Evolutionary conservation across 2,329 filamentous ascomycete genomes (phyloP).

Genomic region (Aspergillus transmontanensis): DNA sequence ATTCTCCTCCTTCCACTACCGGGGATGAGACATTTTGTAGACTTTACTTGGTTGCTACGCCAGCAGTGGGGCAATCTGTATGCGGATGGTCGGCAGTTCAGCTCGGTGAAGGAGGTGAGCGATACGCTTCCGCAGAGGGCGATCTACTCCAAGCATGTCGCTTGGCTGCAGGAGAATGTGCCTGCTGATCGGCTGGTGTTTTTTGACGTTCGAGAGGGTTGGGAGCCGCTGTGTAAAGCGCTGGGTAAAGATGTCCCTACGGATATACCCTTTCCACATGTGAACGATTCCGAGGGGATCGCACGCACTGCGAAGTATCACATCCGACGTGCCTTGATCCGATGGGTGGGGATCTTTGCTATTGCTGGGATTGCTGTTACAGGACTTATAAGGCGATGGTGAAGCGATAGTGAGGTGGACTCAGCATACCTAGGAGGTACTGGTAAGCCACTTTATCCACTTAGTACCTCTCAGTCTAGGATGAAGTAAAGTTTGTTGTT

Average conservation of each 20-base stretch:
- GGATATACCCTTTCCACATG: slow-evolving; percentile 40
- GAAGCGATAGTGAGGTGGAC: too few species aligned
- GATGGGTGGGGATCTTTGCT: slow-evolving; percentile 30
- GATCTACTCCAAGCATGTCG: slow-evolving; percentile 17
- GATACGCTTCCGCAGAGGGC: slow-evolving; percentile 17
- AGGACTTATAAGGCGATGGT: background rate
- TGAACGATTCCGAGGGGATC: slow-evolving; percentile 37
- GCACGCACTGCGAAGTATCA: slow-evolving; percentile 21
- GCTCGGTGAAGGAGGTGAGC: background rate
- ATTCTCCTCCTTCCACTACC: slow-evolving; percentile 27
- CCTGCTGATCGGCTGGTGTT: slow-evolving; percentile 38
- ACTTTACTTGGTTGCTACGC: slow-evolving; percentile 18
- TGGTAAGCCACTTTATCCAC: too few species aligned
- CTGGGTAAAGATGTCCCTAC: slow-evolving; percentile 41
- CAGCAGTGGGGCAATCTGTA: slow-evolving; percentile 27
- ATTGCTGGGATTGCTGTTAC: slow-evolving; percentile 16
- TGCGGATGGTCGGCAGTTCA: slow-evolving; percentile 8
- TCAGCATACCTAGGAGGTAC: too few species aligned
- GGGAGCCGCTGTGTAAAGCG: slow-evolving; percentile 51
- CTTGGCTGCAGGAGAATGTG: slow-evolving; percentile 28
- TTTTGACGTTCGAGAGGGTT: slow-evolving; percentile 46
- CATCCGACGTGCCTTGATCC: slow-evolving; percentile 29
- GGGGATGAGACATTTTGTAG: slow-evolving; percentile 27
- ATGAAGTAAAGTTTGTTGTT: too few species aligned
- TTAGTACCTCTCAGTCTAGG: too few species aligned